Percentiles rank a stretch among this genome's conserved stretches.
Evolutionary conservation across 2,329 filamentous ascomycete genomes (phyloP).

Genomic region (Penicillium crustosum): DNA sequence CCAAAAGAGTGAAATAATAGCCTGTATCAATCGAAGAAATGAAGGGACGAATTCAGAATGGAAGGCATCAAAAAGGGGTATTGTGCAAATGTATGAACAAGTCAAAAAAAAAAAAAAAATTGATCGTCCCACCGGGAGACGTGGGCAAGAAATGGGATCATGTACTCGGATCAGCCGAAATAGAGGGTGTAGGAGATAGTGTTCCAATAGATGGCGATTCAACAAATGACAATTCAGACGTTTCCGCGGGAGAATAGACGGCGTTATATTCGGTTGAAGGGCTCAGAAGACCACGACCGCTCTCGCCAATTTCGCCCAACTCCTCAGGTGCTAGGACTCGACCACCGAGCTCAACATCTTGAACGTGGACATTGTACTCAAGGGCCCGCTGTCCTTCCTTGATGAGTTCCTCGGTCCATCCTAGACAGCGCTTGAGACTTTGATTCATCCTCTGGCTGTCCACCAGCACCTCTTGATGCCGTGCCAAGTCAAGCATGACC

Average conservation of each 20-base stretch:
- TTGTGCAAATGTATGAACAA: constrained; percentile 19
- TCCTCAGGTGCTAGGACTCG: constrained; percentile 74
- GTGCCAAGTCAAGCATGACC: constrained; percentile 78
- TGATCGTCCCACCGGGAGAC: constrained; percentile 26
- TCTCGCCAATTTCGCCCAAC: constrained; percentile 38
- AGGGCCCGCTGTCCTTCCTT: constrained; percentile 84
- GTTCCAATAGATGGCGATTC: constrained; percentile 5
- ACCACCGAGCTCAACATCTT: constrained; percentile 78
- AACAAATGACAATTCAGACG: constrained; percentile 2
- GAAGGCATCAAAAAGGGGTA: constrained; percentile 21
- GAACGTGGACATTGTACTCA: constrained; percentile 74
- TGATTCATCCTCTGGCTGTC: constrained; percentile 96
- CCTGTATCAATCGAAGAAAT: constrained; percentile 9
- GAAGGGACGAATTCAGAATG: constrained; percentile 6
- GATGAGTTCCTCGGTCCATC: constrained; percentile 88
- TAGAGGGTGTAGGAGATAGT: constrained; percentile 1
- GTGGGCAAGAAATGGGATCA: constrained; percentile 17
- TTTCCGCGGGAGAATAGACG: constrained; percentile 8
- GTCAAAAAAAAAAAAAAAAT: constrained; percentile 14
- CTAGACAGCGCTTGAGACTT: constrained; percentile 83
- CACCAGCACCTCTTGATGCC: constrained; percentile 82
- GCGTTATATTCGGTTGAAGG: constrained; percentile 23
- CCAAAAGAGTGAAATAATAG: constrained; percentile 5
- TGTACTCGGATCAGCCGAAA: neutral
- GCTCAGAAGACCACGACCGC: constrained; percentile 36